A percentile compares a stretch with the other conserved stretches of the same genome.
These are phyloP conservation scores for Hirschfeldia incana DNA, from an alignment of 345 rosid species.

Conservation along the genomic window DNA sequence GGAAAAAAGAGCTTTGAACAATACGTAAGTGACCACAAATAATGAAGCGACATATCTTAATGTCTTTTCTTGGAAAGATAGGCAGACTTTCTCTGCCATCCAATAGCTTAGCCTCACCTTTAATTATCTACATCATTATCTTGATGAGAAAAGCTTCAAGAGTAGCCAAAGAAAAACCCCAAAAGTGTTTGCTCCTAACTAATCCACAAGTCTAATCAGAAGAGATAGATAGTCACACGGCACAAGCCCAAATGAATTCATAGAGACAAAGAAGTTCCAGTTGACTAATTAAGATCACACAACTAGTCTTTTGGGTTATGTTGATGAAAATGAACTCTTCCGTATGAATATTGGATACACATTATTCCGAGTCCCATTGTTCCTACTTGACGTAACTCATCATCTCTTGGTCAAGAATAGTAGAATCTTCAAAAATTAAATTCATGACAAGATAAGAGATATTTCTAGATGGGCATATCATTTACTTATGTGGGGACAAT, in stretches of 20 bases:
- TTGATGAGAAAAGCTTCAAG: slow-evolving; percentile 3
- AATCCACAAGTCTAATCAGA: slow-evolving; percentile 17
- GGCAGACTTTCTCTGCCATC: slow-evolving; percentile 1
- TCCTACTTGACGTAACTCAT: not conserved
- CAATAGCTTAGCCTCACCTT: slow-evolving; percentile 9
- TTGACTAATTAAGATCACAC: not conserved
- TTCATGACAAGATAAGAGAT: not conserved
- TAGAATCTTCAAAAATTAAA: slow-evolving; percentile 6
- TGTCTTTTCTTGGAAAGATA: not conserved
- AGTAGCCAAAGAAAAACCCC: not conserved
- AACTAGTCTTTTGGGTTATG: not conserved
- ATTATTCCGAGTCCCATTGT: not conserved
- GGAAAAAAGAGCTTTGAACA: slow-evolving; percentile 1
- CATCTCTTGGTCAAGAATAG: slow-evolving; percentile 8
- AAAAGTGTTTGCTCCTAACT: not conserved
- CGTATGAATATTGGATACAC: not conserved
- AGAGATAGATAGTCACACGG: slow-evolving; percentile 17
- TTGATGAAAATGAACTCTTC: not conserved
- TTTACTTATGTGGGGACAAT: slow-evolving; percentile 21
- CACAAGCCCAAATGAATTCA: slow-evolving; percentile 4
- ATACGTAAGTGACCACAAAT: slow-evolving; percentile 6
- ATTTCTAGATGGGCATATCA: slow-evolving; percentile 2
- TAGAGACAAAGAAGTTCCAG: not conserved
- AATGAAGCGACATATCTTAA: not conserved
- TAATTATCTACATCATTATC: not conserved